A percentile compares a stretch with the other conserved stretches of the same genome.
Evolutionary conservation across 2,329 filamentous ascomycete genomes (phyloP).

Genomic region (Tothia fuscella): DNA sequence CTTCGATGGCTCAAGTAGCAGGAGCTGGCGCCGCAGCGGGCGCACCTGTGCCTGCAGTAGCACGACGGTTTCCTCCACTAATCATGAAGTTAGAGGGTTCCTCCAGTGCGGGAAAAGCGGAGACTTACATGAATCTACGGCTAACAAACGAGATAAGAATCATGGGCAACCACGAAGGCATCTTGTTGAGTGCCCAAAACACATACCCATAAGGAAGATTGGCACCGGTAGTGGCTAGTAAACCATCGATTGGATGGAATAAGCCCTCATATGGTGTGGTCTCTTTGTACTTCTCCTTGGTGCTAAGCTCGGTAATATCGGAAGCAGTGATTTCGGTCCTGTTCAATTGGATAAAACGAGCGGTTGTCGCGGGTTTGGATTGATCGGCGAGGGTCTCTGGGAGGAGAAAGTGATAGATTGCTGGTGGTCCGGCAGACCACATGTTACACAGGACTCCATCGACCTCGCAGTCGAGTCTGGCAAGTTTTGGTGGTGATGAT

Average conservation of each 20-base stretch:
- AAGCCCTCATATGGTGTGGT: slow-evolving; percentile 45
- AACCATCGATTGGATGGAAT: slow-evolving; percentile 68
- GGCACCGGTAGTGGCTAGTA: slow-evolving; percentile 49
- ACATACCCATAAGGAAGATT: slow-evolving; percentile 54
- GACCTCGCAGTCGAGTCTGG: slow-evolving; percentile 59
- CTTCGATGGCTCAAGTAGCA: slow-evolving; percentile 1
- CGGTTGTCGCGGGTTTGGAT: slow-evolving; percentile 48
- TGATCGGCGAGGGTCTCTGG: slow-evolving; percentile 50
- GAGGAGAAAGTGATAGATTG: slow-evolving; percentile 52
- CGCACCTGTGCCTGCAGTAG: slow-evolving; percentile 1
- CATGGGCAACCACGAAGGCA: slow-evolving; percentile 67
- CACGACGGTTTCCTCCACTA: slow-evolving; percentile 3
- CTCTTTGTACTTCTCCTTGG: slow-evolving; percentile 46
- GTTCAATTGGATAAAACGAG: slow-evolving; percentile 57
- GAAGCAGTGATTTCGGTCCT: slow-evolving; percentile 53
- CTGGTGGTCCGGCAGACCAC: slow-evolving; percentile 55
- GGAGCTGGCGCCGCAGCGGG: slow-evolving; percentile 1
- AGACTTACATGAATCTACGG: slow-evolving; percentile 62
- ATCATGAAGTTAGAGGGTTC: neutral
- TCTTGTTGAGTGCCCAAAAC: slow-evolving; percentile 48
- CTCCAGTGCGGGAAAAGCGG: neutral
- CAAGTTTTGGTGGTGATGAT: slow-evolving; percentile 54
- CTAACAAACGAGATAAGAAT: slow-evolving; percentile 60
- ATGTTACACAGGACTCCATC: slow-evolving; percentile 64
- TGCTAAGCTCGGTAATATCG: slow-evolving; percentile 48